phyloP scores from a whole-genome alignment of 768 basidiomycete species.

The Mycena alexandri region DNA sequence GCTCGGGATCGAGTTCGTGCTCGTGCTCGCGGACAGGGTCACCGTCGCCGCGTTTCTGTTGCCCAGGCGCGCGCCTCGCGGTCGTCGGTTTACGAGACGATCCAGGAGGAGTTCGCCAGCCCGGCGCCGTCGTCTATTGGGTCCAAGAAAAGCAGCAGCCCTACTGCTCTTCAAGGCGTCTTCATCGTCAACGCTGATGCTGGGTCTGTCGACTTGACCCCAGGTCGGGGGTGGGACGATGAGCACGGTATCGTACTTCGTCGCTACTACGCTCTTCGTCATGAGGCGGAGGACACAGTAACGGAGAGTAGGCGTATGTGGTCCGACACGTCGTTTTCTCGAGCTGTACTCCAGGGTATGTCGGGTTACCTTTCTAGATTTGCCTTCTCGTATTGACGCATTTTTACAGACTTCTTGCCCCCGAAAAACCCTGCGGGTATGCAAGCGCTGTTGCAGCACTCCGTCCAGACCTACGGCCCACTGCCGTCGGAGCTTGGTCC shows the following conservation, averaged over 20 bases:
- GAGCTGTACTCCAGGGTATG: constrained; percentile 82
- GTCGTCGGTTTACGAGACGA: constrained; percentile 83
- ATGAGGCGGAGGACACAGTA: constrained; percentile 77
- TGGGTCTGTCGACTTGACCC: constrained; percentile 58
- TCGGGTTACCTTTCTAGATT: constrained; percentile 29
- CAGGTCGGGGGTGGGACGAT: constrained; percentile 70
- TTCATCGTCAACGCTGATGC: constrained; percentile 72
- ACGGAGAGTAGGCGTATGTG: constrained; percentile 74
- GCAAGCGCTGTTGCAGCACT: constrained; percentile 80
- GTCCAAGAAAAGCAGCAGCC: constrained; percentile 51
- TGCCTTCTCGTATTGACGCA: constrained; percentile 24
- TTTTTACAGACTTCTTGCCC: constrained; percentile 73
- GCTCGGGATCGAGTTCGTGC: constrained; percentile 54
- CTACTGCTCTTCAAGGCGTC: constrained; percentile 57
- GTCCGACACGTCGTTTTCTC: constrained; percentile 79
- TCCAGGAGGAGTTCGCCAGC: constrained; percentile 74
- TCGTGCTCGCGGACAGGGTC: constrained; percentile 72
- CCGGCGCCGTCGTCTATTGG: constrained; percentile 47
- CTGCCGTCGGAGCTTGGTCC: constrained; percentile 80
- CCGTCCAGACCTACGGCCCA: constrained; percentile 76
- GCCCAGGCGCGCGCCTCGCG: constrained; percentile 69
- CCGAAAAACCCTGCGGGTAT: constrained; percentile 74
- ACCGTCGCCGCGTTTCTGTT: constrained; percentile 74
- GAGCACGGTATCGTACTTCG: constrained; percentile 76
- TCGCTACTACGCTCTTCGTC: constrained; percentile 75